Base-by-base conservation (phyloP, 129 eudicot genomes). In the Scalesia atractyloides region DNA sequence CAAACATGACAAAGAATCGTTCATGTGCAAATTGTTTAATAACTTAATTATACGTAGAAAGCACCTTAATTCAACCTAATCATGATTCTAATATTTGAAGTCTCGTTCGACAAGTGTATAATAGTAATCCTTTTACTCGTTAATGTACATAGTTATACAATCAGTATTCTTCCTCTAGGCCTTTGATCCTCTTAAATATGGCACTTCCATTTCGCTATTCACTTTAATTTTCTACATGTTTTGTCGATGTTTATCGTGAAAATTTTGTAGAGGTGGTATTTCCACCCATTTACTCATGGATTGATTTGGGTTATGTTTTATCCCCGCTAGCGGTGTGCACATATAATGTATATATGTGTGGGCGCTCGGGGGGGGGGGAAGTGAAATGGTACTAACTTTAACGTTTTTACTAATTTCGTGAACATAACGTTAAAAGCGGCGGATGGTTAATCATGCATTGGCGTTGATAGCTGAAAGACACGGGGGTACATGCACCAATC, bases 41-140 rank as follows among this genome's bases (percentile, higher is more conserved):
- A 46, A 61, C 61, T 49, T 22, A 73, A 17, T 60, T 61, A n/a
- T 61, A 11, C 63, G 70, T 61, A 46, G 49, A 73, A 73, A 47
- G 46, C 48, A 11, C 60, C 68, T 72, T 22, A 26, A 59, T 43
- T 13, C 26, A 60, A 24, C 68, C 16, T 22, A 52, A 16, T 39
- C 39, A 15, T 11, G 65, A 50, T 20, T 74, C 26, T 64, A 44
- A 52, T 39, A 48, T 41, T 41, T 53, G 5, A n/a, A 39, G 66
- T 41, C 68, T 30, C 5, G 14, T 10, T 53, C 46, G 8, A 54
- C 73, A 26, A 41, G 22, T 75, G 58, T 41, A 26, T 41, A 74
- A 15, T 52, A 64, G 20, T 65, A 70, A 19, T 37, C 15, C 41
- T 50, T 51, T 64, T 34, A 46, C 15, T 20, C 33, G 19, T 59